These are phyloP conservation scores for Cylindrotheca closterium DNA, from an alignment of 108 stramenopile species.

Conservation along the genomic window DNA sequence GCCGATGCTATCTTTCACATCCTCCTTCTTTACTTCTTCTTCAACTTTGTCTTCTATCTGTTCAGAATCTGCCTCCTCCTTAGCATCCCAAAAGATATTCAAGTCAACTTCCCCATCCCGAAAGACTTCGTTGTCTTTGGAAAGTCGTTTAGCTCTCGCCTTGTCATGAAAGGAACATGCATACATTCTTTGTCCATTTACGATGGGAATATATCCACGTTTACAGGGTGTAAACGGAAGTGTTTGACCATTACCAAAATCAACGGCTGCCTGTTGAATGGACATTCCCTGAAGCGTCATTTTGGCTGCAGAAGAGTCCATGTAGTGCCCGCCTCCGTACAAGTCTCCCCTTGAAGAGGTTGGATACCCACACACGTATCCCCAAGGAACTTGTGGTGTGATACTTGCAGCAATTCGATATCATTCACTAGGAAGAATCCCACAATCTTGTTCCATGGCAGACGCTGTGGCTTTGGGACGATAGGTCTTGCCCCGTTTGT, in stretches of 20 bases:
- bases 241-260: conserved; percentile 74
- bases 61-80: too few relatives aligned
- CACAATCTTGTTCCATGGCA: conserved; percentile 65
- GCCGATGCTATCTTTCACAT: neutral
- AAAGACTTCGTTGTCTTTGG: conserved; percentile 47
- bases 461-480: conserved; percentile 60
- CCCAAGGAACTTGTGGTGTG: conserved; percentile 65
- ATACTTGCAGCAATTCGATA: conserved; percentile 73
- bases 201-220: conserved; percentile 67
- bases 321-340: conserved; percentile 87
- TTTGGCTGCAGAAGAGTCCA: conserved; percentile 51
- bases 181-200: conserved; percentile 48
- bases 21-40: neutral
- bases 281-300: conserved; percentile 77
- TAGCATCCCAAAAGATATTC: conserved; percentile 46
- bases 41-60: too few relatives aligned
- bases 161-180: conserved; percentile 81
- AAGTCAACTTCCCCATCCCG: conserved; percentile 69
- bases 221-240: conserved; percentile 87
- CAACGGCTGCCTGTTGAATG: conserved; percentile 53
- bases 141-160: conserved; percentile 52
- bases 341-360: conserved; percentile 62
- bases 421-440: conserved; percentile 86
- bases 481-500: conserved; percentile 19
- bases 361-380: conserved; percentile 81